Evolutionary conservation across 192 early-diverging fungal species (phyloP).

Genomic region (Glomus cerebriforme): DNA sequence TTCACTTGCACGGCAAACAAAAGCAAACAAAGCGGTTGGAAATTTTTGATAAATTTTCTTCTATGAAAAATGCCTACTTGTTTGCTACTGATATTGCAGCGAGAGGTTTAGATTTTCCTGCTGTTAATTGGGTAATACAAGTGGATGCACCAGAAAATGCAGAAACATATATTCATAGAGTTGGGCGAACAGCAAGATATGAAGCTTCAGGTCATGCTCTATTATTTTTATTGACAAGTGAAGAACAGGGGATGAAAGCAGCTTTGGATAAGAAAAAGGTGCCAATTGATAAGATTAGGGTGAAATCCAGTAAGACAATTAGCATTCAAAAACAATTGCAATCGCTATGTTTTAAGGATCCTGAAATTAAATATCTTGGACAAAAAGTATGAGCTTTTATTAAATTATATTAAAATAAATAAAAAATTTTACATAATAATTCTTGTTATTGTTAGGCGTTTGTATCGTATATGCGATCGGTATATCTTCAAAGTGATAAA

Average conservation of each 20-base stretch:
- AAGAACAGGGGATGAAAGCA: slow-evolving; percentile 81
- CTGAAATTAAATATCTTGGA: slow-evolving; percentile 95
- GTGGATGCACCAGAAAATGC: slow-evolving; percentile 96
- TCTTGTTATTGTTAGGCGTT: slow-evolving; percentile 64
- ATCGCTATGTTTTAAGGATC: slow-evolving; percentile 87
- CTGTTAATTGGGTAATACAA: slow-evolving; percentile 99
- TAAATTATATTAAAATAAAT: no score
- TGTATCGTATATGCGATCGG: slow-evolving; percentile 91
- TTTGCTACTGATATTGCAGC: slow-evolving; percentile 97
- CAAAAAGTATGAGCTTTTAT: slow-evolving; percentile 67
- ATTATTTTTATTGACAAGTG: slow-evolving; percentile 85
- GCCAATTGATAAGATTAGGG: slow-evolving; percentile 86
- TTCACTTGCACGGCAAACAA: slow-evolving; percentile 96
- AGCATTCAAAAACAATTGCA: slow-evolving; percentile 83
- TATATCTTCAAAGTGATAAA: slow-evolving; percentile 92
- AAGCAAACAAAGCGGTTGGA: slow-evolving; percentile 93
- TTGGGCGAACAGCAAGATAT: slow-evolving; percentile 96
- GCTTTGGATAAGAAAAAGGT: slow-evolving; percentile 75
- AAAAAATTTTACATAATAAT: slow-evolving; percentile 10
- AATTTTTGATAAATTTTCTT: slow-evolving; percentile 89
- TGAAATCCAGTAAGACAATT: slow-evolving; percentile 81
- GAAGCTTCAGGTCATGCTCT: slow-evolving; percentile 86
- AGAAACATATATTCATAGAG: slow-evolving; percentile 97
- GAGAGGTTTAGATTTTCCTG: slow-evolving; percentile 96
- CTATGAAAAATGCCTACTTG: slow-evolving; percentile 73